Evolutionary conservation across 2,329 filamentous ascomycete species (phyloP).

Genomic region (Verruconis gallopava): DNA sequence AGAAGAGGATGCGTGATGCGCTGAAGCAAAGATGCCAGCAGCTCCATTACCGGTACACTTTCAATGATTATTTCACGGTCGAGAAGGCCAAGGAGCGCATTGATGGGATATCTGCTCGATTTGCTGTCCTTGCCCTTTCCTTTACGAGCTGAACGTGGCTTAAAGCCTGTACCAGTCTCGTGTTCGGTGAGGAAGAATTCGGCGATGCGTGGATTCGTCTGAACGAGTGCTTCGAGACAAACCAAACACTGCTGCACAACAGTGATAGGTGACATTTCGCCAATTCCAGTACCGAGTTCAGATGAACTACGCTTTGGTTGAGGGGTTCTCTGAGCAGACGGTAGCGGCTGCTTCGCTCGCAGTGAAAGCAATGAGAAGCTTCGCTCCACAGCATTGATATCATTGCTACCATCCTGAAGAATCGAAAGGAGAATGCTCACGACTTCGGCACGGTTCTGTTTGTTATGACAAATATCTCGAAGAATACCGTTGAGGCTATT

Average conservation of each 20-base stretch:
- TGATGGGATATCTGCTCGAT: conserved; percentile 78
- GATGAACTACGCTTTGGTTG: conserved; percentile 63
- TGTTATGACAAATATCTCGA: conserved; percentile 85
- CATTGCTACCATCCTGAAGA: conserved; percentile 85
- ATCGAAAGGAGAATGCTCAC: conserved; percentile 87
- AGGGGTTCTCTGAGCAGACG: conserved; percentile 59
- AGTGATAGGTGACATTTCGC: conserved; percentile 84
- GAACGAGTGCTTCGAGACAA: conserved; percentile 69
- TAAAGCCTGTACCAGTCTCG: conserved; percentile 65
- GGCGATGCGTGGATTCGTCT: conserved; percentile 74
- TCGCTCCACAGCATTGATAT: conserved; percentile 85
- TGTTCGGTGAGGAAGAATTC: conserved; percentile 93
- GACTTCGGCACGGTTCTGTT: conserved; percentile 89
- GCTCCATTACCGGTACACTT: conserved; percentile 93
- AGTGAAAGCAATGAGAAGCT: conserved; percentile 90
- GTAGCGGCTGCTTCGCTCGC: conserved; percentile 67
- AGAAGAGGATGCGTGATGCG: conserved; percentile 79
- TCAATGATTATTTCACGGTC: conserved; percentile 95
- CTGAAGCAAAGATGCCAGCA: conserved; percentile 74
- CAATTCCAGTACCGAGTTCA: conserved; percentile 40
- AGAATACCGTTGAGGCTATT: conserved; percentile 76
- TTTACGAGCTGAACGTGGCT: conserved; percentile 65
- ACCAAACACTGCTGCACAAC: conserved; percentile 92
- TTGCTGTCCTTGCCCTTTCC: conserved; percentile 79
- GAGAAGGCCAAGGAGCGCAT: conserved; percentile 73